Base-by-base conservation (phyloP, 345 rosid genomes). In the Cardamine occulta region DNA sequence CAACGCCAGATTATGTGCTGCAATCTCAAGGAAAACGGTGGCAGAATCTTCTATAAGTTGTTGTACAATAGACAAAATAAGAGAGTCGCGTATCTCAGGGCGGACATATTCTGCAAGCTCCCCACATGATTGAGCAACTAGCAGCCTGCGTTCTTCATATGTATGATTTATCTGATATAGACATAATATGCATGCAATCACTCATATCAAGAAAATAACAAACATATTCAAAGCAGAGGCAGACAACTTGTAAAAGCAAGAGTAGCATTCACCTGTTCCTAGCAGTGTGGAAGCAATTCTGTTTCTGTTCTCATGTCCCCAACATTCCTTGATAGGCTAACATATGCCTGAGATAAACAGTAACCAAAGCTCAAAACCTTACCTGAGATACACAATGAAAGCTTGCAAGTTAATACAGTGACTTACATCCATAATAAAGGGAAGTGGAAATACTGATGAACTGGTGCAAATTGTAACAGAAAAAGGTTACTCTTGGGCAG, bases 251-350 rank as follows among this genome's bases (percentile, higher is more conserved):
- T 29, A 55, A 78, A 80, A 77, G 51, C 17, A 68, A 56, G 61
- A 24, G 52, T 58, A 60, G 45, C 68, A 79, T 88, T 85, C 78
- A 91, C 98, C 84, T 94, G 97, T 84, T 94, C 98, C 98, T 97
- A 94, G 75, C 97, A 94, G 84, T 94, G 96, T 31, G 96, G 98
- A 76, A 94, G 98, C 77, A 94, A 85, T 68, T 91, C 98, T 44
- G 93, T 90, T 83, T 94, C 98, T 65, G 98, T 94, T 82, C 97
- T 87, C 97, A 91, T 91, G 81, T 94, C 89, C 60, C 98, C 98
- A 58, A 94, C 98, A 87, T 89, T 94, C 86, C 82, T 89, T 37
- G 98, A 90, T 63, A 94, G 96, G 80, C 67, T 88, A 81, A 94
- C 95, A 73, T 96, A 94, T 69, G 98, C 98, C 98, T 91, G 87